Evolutionary conservation across 2,329 filamentous ascomycete genomes (phyloP).

Genomic region (Gremmenia infestans): DNA sequence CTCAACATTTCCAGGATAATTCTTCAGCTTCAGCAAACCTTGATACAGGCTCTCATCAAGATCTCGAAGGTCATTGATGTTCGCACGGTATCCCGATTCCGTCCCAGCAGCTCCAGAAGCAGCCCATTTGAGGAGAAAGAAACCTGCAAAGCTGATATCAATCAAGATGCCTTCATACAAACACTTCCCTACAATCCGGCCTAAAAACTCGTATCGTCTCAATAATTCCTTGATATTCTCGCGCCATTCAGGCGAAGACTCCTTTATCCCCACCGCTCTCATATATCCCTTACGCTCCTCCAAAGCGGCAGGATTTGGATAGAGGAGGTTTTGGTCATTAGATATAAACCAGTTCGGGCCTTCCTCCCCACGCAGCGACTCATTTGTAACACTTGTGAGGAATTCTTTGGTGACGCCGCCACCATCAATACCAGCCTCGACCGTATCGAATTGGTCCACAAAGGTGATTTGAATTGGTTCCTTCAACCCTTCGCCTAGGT

Average conservation of each 20-base stretch:
- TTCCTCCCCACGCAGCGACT: slow-evolving; percentile 66
- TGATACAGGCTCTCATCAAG: slow-evolving; percentile 88
- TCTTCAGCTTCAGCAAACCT: slow-evolving; percentile 77
- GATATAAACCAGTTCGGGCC: slow-evolving; percentile 67
- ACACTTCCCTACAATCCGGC: slow-evolving; percentile 91
- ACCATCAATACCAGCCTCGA: slow-evolving; percentile 92
- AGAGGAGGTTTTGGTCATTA: slow-evolving; percentile 81
- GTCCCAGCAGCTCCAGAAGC: slow-evolving; percentile 62
- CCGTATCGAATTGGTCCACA: slow-evolving; percentile 79
- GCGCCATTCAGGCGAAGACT: slow-evolving; percentile 52
- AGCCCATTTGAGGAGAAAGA: slow-evolving; percentile 95
- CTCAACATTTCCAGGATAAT: slow-evolving; percentile 73
- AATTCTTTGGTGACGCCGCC: slow-evolving; percentile 98
- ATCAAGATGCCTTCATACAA: slow-evolving; percentile 95
- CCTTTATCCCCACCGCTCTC: slow-evolving; percentile 44
- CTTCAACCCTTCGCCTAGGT: slow-evolving; percentile 76
- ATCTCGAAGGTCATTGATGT: slow-evolving; percentile 88
- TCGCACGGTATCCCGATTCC: slow-evolving; percentile 76
- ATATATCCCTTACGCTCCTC: slow-evolving; percentile 63
- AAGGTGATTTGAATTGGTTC: slow-evolving; percentile 97
- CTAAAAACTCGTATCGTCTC: slow-evolving; percentile 82
- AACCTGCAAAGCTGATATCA: slow-evolving; percentile 87
- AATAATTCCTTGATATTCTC: slow-evolving; percentile 56
- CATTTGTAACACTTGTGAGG: slow-evolving; percentile 77
- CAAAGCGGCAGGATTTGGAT: slow-evolving; percentile 76